These are phyloP conservation scores for Pseudocercospora fuligena DNA, from an alignment of 2,329 filamentous ascomycete species.

Conservation along the genomic window DNA sequence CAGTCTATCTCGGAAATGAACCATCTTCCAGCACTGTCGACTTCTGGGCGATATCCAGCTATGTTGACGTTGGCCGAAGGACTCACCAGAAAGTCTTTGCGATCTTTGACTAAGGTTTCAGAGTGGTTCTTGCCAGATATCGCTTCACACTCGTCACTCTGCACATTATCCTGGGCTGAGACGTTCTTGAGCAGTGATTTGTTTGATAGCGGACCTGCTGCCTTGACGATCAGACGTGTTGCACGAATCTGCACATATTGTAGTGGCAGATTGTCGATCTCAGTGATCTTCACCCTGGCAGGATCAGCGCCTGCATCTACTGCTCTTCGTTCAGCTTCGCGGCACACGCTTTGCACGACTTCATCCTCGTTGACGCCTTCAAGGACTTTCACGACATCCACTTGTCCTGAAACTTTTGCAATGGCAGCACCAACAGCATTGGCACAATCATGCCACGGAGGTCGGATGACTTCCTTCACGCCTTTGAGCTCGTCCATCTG, in stretches of 20 bases:
- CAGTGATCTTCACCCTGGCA: not conserved
- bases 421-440: conserved; percentile 10
- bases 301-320: conserved; percentile 4
- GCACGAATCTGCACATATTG: conserved; percentile 6
- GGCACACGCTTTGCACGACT: conserved; percentile 1
- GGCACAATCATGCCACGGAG: conserved; percentile 2
- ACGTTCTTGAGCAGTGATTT: conserved; percentile 5
- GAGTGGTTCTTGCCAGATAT: not conserved
- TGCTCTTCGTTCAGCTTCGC: conserved; percentile 3
- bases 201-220: conserved; percentile 3
- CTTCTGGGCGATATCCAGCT: conserved; percentile 7
- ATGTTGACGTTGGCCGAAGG: conserved; percentile 4
- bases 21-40: not conserved
- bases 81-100: conserved; percentile 11
- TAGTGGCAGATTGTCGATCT: conserved; percentile 6
- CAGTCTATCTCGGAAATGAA: conserved; percentile 13
- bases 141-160: not conserved
- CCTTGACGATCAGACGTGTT: conserved; percentile 4
- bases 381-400: conserved; percentile 1
- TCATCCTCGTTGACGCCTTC: conserved; percentile 9
- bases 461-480: conserved; percentile 2
- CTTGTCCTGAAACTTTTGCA: conserved; percentile 6
- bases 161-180: not conserved
- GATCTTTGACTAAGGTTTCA: not conserved
- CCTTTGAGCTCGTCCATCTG: conserved; percentile 7